phyloP scores from a whole-genome alignment of 306 rosid genomes.

The Spatholobus suberectus region DNA sequence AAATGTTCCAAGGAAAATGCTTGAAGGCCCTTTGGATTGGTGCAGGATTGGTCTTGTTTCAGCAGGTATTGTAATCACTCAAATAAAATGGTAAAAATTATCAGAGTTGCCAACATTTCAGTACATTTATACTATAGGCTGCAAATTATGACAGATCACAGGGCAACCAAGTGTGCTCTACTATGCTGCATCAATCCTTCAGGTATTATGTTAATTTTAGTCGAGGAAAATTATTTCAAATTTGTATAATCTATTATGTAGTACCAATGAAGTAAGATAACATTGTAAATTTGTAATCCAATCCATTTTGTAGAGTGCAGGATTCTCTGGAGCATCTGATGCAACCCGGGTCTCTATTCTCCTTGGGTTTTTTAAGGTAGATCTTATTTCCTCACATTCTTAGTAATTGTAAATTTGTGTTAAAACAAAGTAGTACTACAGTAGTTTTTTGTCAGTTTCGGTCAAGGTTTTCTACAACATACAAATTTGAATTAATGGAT shows the following conservation, averaged over 20 bases:
- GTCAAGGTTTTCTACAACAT: background rate
- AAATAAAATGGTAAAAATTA: conserved; percentile 38
- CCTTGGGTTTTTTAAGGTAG: conserved; percentile 89
- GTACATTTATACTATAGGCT: conserved; percentile 40
- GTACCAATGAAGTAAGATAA: conserved; percentile 31
- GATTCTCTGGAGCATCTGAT: conserved; percentile 90
- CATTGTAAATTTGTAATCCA: conserved; percentile 41
- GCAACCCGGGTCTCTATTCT: conserved; percentile 94
- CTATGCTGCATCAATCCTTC: conserved; percentile 91
- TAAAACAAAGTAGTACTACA: background rate
- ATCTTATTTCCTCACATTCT: conserved; percentile 21
- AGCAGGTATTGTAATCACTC: conserved; percentile 71
- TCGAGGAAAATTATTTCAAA: conserved; percentile 25
- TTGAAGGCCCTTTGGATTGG: conserved; percentile 82
- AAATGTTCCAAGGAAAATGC: conserved; percentile 84
- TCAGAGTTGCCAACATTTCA: conserved; percentile 30
- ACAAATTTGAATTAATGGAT: conserved; percentile 3
- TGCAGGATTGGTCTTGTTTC: conserved; percentile 88
- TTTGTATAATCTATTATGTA: conserved; percentile 20
- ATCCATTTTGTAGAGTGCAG: conserved; percentile 73
- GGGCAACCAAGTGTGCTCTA: conserved; percentile 99
- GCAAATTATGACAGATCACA: conserved; percentile 75
- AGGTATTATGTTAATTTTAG: conserved; percentile 62
- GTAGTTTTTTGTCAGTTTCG: conserved; percentile 17
- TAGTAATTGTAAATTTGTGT: background rate